Evolutionary conservation across 2,329 filamentous ascomycete genomes (phyloP), one percentile per base, ranked within the genome.

Genomic region (Colletotrichum cuscutae): DNA sequence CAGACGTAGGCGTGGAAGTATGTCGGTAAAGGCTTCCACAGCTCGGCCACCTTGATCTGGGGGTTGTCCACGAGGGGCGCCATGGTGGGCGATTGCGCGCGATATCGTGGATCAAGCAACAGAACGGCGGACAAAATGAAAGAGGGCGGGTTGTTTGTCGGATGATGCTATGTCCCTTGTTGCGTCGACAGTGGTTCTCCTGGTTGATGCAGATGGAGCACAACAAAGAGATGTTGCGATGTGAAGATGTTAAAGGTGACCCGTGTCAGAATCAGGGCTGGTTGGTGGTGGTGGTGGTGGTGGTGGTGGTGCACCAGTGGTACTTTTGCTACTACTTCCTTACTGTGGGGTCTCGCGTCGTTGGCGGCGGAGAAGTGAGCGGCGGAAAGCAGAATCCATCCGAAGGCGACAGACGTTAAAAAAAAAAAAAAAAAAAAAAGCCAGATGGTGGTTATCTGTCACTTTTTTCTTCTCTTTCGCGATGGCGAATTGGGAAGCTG

Each of bases 1-100:
- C 95, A 98, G 78, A 98, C 85, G 82, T 99, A 99, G 77, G 94
- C 86, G 83, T 98, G 96, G 74, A 97, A 87, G 80, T 93, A 90
- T 75, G 93, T 84, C 42, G 95, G 91, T 76, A 98, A 90, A 75
- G 96, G 95, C 79, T 95, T 95, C 83, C 98, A 92, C 77, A 99
- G 90, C 81, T 95, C 93, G 76, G 97, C 94, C 81, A 92, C 89
- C 87, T 93, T 90, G 83, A 99, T 97, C 88, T 98, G 94, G 77
- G 92, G 85, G 84, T 95, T 96, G 85, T 97, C 94, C 83, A 98
- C 95, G 83, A 99, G 93, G 82, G 92, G 91, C 85, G 92, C 88
- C 92, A 93, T 93, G 80, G 77, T 76, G 60, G 63, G 62, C 61
- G 68, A 63, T 46, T 46, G 57, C 26, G 59, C 46, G 52, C 61